A percentile compares a stretch with the other conserved stretches of the same genome.
phyloP scores from a whole-genome alignment of 2,329 filamentous ascomycete genomes.

The Scedosporium aurantiacum region DNA sequence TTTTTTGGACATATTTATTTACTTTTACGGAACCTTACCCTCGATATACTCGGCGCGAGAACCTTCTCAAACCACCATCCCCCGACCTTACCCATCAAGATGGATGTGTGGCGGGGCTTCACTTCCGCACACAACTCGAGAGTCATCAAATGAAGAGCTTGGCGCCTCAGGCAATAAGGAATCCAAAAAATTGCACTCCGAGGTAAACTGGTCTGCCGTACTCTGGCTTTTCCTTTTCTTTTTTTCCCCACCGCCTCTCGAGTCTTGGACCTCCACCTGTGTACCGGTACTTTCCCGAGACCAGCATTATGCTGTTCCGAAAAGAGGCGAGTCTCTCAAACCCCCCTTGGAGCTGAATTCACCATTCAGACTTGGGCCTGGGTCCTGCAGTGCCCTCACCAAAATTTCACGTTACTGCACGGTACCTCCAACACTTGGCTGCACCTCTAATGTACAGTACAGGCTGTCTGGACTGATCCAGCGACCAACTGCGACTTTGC shows the following conservation, averaged over 20 bases:
- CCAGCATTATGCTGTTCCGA: not conserved
- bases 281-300: not conserved
- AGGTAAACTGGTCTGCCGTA: constrained; percentile 3
- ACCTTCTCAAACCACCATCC: not conserved
- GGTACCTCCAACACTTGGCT: not conserved
- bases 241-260: not conserved
- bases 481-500: not conserved
- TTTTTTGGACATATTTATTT: not conserved
- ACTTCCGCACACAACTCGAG: not conserved
- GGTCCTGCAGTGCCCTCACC: not conserved
- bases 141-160: not conserved
- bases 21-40: not conserved
- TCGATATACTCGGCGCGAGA: not conserved
- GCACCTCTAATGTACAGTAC: not conserved
- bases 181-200: not conserved
- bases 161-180: constrained; percentile 5
- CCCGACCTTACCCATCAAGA: not conserved
- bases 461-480: not conserved
- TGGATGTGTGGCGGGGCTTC: constrained; percentile 4
- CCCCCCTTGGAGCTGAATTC: not conserved
- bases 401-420: not conserved
- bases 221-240: not conserved
- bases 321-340: not conserved
- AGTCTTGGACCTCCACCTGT: not conserved
- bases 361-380: not conserved